Evolutionary conservation across 163 green algal genomes (phyloP).

Genomic region (Trebouxiophyceae sp.): DNA sequence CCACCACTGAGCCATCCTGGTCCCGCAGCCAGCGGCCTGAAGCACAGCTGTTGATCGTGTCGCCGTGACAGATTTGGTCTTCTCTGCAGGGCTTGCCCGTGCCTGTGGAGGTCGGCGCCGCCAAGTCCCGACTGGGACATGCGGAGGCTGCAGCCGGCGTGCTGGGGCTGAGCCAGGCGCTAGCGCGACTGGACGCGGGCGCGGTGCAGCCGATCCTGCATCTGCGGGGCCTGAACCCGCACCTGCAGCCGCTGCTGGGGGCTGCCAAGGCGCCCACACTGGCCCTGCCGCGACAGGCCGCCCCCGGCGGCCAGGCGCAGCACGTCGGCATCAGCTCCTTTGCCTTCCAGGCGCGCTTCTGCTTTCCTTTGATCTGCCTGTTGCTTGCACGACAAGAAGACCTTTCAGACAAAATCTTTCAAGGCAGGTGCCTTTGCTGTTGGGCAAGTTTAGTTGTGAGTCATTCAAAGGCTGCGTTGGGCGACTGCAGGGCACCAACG

Average conservation of each 20-base stretch:
- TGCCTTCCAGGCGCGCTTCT: conserved; percentile 53
- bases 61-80: too few species aligned
- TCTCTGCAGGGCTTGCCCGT: not conserved
- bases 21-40: too few species aligned
- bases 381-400: too few species aligned
- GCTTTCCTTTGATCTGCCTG: too few species aligned
- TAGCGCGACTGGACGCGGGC: not conserved
- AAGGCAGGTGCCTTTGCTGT: too few species aligned
- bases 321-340: conserved; percentile 56
- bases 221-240: conserved; percentile 59
- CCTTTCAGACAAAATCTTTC: too few species aligned
- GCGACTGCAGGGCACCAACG: conserved; percentile 60
- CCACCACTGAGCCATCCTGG: too few species aligned
- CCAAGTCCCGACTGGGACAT: conserved; percentile 69
- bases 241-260: conserved; percentile 43
- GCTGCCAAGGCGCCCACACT: not conserved
- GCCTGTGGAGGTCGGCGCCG: conserved; percentile 11
- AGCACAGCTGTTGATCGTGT: too few species aligned
- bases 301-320: not conserved
- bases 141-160: conserved; percentile 68
- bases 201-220: conserved; percentile 38
- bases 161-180: conserved; percentile 48
- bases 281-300: not conserved
- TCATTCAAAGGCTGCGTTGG: too few species aligned
- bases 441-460: too few species aligned